These are phyloP conservation scores for Forsythia suspensa DNA, from an alignment of 257 asterid species.

Conservation along the genomic window DNA sequence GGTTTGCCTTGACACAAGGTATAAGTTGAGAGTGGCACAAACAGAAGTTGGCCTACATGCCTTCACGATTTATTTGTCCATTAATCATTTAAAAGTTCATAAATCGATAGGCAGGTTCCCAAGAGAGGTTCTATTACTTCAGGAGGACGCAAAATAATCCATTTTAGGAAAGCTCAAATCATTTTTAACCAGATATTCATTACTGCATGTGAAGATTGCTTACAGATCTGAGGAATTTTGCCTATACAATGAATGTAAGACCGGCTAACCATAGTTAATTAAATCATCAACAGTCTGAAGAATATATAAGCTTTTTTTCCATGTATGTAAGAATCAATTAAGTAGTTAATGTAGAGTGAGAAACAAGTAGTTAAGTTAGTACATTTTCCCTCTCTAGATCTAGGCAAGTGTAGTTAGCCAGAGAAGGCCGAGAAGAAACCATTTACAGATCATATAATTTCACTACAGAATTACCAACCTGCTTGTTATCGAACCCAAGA, in stretches of 20 bases:
- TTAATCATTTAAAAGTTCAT: conserved; percentile 18
- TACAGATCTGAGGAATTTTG: conserved; percentile 6
- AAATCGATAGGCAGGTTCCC: conserved; percentile 7
- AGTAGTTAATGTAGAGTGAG: not conserved
- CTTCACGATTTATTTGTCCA: conserved; percentile 9
- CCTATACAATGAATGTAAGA: not conserved
- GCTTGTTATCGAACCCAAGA: conserved; percentile 75
- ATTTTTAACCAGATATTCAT: conserved; percentile 11
- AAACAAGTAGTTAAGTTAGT: not conserved
- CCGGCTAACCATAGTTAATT: not conserved
- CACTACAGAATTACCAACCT: conserved; percentile 51
- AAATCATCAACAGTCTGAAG: not conserved
- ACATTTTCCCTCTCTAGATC: not conserved
- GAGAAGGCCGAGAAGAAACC: conserved; percentile 11
- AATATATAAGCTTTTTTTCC: too few species aligned
- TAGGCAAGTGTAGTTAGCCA: conserved; percentile 10
- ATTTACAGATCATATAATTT: conserved; percentile 10
- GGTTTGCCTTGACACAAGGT: not conserved
- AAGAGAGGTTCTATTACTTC: conserved; percentile 7
- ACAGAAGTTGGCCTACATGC: not conserved
- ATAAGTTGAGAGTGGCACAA: not conserved
- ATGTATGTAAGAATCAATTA: too few species aligned
- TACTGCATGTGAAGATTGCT: conserved; percentile 12
- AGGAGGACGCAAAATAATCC: not conserved
- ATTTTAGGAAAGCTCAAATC: not conserved